Percentiles rank a stretch among this genome's conserved stretches.
Evolutionary conservation across 306 rosid genomes (phyloP).

Genomic region (Neltuma alba): DNA sequence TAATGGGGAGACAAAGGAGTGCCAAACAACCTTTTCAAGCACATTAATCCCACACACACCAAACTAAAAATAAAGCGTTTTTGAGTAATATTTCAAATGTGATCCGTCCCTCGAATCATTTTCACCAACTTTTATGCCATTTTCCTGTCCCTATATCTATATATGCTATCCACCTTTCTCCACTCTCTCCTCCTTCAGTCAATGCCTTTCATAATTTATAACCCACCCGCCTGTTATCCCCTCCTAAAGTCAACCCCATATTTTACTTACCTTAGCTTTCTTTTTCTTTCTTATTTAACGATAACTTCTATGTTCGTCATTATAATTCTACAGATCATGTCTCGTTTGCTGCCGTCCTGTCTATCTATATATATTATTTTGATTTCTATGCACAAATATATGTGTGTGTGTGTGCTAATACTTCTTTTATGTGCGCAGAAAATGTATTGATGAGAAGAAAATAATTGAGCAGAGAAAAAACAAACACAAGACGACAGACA

Average conservation of each 20-base stretch:
- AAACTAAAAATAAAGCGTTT: no score
- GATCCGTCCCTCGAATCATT: no score
- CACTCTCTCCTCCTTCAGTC: neutral
- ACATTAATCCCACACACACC: no score
- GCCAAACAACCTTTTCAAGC: no score
- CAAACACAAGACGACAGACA: neutral
- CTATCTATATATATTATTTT: neutral
- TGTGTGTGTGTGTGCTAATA: no score
- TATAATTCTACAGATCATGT: neutral
- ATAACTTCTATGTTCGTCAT: neutral
- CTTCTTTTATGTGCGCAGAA: neutral
- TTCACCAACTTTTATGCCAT: no score
- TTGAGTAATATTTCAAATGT: neutral
- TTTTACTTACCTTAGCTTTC: neutral
- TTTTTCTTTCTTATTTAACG: neutral
- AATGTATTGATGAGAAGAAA: neutral
- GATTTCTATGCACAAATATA: neutral
- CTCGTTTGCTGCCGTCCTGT: neutral
- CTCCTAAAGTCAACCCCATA: neutral
- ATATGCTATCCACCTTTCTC: neutral
- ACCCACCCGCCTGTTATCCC: neutral
- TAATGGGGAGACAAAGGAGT: no score
- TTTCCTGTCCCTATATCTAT: no score
- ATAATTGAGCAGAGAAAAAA: neutral
- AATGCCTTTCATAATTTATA: constrained; percentile 2